These are phyloP conservation scores for Solanum peruvianum DNA, from an alignment of 257 asterid species.

Conservation along the genomic window DNA sequence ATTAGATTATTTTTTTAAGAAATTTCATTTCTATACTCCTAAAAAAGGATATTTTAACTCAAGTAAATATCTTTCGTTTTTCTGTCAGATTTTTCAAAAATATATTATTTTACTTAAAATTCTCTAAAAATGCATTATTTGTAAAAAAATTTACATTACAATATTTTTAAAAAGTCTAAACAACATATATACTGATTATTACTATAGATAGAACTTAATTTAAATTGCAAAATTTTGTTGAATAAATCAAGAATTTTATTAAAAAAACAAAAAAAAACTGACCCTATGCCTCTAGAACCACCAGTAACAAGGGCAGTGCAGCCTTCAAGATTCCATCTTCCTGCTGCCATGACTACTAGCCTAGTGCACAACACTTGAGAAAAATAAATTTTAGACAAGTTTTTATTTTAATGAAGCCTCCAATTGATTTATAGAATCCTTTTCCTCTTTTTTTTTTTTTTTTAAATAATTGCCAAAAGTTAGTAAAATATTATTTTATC, in stretches of 20 bases:
- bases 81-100: accelerated
- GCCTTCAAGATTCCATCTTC: constrained; percentile 39
- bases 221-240: too few species aligned
- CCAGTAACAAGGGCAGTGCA: constrained; percentile 32
- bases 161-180: background rate
- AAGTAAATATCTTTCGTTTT: too few species aligned
- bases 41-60: too few species aligned
- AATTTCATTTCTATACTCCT: too few species aligned
- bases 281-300: constrained; percentile 37
- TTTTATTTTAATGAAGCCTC: background rate
- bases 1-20: too few species aligned
- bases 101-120: background rate
- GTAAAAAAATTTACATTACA: accelerated
- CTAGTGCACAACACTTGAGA: background rate
- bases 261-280: too few species aligned
- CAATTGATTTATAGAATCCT: background rate
- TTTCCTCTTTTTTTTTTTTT: background rate
- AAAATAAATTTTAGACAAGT: background rate
- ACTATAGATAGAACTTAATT: background rate
- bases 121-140: background rate
- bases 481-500: too few species aligned
- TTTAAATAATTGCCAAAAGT: background rate
- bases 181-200: accelerated
- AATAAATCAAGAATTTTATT: background rate
- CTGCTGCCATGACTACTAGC: background rate